phyloP scores from a whole-genome alignment of 108 stramenopile genomes.

The Schizochytrium sp. region DNA sequence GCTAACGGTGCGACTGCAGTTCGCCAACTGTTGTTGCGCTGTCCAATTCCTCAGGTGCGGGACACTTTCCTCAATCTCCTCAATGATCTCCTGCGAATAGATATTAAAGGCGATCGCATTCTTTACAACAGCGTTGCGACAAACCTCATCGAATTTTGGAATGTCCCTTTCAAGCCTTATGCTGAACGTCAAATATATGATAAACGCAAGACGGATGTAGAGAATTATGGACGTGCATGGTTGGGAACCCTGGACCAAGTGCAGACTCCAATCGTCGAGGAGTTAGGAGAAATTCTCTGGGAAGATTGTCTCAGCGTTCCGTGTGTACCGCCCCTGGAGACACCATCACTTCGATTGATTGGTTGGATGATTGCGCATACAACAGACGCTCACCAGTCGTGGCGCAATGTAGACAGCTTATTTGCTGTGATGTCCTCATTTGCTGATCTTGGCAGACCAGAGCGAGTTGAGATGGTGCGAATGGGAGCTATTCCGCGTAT shows the following conservation, averaged over 20 bases:
- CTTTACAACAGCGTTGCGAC: neutral
- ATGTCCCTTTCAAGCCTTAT: neutral
- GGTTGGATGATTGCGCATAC: slow-evolving; percentile 45
- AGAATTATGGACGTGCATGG: too few species aligned
- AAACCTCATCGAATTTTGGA: neutral
- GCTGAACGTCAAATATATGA: too few species aligned
- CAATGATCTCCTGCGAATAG: neutral
- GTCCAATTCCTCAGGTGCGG: neutral
- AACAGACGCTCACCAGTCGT: slow-evolving; percentile 23
- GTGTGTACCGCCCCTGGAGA: slow-evolving; percentile 35
- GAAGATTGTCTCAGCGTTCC: slow-evolving; percentile 24
- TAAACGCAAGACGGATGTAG: too few species aligned
- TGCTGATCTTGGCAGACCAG: neutral
- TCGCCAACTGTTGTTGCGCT: slow-evolving; percentile 25
- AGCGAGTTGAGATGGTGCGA: neutral
- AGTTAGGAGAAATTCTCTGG: slow-evolving; percentile 34
- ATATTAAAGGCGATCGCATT: neutral
- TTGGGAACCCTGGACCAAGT: too few species aligned
- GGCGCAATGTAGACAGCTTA: neutral
- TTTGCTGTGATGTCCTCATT: neutral
- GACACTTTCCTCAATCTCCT: neutral
- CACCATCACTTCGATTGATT: neutral
- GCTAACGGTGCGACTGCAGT: slow-evolving; percentile 30
- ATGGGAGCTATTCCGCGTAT: slow-evolving; percentile 46
- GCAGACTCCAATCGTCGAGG: neutral